These are phyloP conservation scores for Pythium apleroticum DNA, from an alignment of 352 stramenopile species.

Conservation along the genomic window DNA sequence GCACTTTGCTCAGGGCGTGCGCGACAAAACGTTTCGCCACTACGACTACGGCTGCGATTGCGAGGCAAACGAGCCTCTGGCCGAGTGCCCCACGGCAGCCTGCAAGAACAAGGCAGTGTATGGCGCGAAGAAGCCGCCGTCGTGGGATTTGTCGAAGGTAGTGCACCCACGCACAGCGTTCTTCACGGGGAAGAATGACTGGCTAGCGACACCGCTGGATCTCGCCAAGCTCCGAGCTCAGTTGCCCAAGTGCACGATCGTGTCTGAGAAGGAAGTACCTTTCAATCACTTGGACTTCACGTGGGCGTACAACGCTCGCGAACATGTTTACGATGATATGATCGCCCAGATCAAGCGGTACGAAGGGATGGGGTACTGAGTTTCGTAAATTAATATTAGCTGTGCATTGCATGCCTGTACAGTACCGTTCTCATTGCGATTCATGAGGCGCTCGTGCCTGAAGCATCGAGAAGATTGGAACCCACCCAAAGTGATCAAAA, in stretches of 20 bases:
- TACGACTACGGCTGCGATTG: constrained; percentile 62
- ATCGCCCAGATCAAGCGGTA: background rate
- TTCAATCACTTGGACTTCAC: constrained; percentile 73
- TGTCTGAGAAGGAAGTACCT: constrained; percentile 42
- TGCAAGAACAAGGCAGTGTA: constrained; percentile 61
- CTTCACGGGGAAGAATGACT: constrained; percentile 52
- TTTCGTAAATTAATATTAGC: background rate
- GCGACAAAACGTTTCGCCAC: constrained; percentile 45
- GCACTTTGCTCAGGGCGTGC: constrained; percentile 56
- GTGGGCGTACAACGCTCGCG: constrained; percentile 28
- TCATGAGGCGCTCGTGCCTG: no score
- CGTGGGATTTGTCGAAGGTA: constrained; percentile 43
- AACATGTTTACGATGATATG: background rate
- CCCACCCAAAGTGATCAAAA: no score
- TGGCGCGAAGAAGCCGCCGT: constrained; percentile 33
- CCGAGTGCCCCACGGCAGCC: constrained; percentile 36
- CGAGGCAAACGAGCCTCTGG: constrained; percentile 30
- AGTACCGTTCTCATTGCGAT: no score
- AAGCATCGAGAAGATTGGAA: no score
- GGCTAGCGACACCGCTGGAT: constrained; percentile 46
- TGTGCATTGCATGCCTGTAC: no score
- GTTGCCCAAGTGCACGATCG: constrained; percentile 45
- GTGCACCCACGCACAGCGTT: constrained; percentile 50
- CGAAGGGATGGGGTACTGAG: background rate
- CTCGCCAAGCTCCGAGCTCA: constrained; percentile 40